Evolutionary conservation across 2,329 filamentous ascomycete species (phyloP).

Genomic region (Beauveria medogensis): DNA sequence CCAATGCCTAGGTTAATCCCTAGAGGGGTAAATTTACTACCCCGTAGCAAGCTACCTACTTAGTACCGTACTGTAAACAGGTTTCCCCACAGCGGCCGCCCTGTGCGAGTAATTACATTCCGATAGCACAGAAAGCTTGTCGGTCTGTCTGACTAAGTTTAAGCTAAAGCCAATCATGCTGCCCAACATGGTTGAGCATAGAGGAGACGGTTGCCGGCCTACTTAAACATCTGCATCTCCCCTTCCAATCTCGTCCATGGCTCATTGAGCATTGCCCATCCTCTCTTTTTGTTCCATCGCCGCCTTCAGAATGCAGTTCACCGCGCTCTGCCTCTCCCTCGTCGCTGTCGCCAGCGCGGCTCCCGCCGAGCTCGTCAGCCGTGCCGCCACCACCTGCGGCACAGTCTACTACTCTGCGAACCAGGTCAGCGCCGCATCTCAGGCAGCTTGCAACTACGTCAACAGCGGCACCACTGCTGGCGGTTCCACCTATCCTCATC

Average conservation of each 20-base stretch:
- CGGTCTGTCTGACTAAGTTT: constrained; percentile 1
- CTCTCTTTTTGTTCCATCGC: background rate
- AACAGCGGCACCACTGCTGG: constrained; percentile 28
- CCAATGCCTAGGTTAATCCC: background rate
- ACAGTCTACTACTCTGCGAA: constrained; percentile 41
- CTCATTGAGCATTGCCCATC: background rate
- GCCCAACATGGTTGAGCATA: background rate
- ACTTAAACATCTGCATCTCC: background rate
- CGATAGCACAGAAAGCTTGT: background rate
- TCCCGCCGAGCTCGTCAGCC: constrained; percentile 16
- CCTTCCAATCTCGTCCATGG: background rate
- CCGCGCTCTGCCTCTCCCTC: constrained; percentile 13
- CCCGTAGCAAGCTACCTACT: too few species aligned
- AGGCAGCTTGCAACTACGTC: constrained; percentile 44
- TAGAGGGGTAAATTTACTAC: too few species aligned
- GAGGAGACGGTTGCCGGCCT: background rate
- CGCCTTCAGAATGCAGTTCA: constrained; percentile 7
- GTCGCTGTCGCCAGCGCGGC: constrained; percentile 12
- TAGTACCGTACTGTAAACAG: too few species aligned
- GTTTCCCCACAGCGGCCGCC: background rate
- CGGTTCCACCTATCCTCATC: constrained; percentile 43
- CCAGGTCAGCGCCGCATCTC: constrained; percentile 41
- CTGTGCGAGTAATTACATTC: too few species aligned
- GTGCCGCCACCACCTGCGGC: constrained; percentile 43
- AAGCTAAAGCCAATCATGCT: background rate